phyloP scores from a whole-genome alignment of 164 flowering plant genomes.

The Hamamelis virginiana region DNA sequence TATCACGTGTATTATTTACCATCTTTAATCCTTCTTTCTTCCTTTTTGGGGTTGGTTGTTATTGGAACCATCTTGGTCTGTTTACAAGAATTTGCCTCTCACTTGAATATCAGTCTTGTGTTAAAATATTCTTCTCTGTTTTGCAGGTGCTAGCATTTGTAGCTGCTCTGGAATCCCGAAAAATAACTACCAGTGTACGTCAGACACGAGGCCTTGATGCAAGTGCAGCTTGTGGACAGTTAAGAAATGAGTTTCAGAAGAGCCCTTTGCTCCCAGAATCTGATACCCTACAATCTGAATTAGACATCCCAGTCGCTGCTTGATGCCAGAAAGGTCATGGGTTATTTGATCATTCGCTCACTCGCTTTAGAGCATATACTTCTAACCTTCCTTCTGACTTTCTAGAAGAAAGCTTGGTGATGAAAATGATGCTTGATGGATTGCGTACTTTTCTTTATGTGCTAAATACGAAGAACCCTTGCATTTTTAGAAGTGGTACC shows the following conservation, averaged over 20 bases:
- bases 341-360: constrained; percentile 1
- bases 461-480: too few relatives aligned
- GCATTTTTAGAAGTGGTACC: too few relatives aligned
- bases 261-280: constrained; percentile 47
- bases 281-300: constrained; percentile 24
- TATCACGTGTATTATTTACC: not conserved
- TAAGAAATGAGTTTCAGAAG: constrained; percentile 87
- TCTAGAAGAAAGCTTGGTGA: not conserved
- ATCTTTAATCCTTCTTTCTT: too few relatives aligned
- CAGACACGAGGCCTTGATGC: constrained; percentile 97
- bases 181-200: constrained; percentile 74
- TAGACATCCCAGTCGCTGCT: constrained; percentile 33
- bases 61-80: not conserved
- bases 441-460: too few relatives aligned
- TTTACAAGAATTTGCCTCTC: not conserved
- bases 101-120: not conserved
- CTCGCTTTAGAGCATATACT: not conserved
- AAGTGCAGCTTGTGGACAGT: constrained; percentile 98
- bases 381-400: not conserved
- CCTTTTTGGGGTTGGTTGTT: not conserved
- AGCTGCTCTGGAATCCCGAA: constrained; percentile 73
- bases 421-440: not conserved
- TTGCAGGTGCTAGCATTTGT: constrained; percentile 75
- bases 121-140: not conserved
- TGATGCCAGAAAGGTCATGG: constrained; percentile 19